Percentiles rank a stretch among this genome's conserved stretches.
Evolutionary conservation across 1,139 yeast species (phyloP).

Genomic region (Zygosaccharomyces sapae): DNA sequence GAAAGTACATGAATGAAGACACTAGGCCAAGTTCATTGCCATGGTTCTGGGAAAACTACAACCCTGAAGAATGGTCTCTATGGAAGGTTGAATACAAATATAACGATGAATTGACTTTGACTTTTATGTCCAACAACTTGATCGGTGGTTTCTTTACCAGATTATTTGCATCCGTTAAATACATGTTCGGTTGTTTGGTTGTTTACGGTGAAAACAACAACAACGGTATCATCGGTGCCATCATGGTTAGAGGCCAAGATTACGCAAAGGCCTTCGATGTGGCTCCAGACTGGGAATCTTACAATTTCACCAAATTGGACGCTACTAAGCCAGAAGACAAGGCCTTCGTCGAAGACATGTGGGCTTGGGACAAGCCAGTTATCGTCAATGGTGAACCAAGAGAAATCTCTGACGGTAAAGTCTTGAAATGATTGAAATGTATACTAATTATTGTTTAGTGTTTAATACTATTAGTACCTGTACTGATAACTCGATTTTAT

Average conservation of each 20-base stretch:
- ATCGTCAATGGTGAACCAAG: conserved; percentile 57
- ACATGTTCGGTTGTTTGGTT: conserved; percentile 87
- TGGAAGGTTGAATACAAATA: conserved; percentile 96
- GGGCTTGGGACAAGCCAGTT: conserved; percentile 85
- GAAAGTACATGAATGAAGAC: conserved; percentile 94
- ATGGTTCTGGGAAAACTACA: conserved; percentile 97
- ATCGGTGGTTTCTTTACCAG: conserved; percentile 98
- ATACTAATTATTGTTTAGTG: not conserved
- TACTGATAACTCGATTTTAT: not conserved
- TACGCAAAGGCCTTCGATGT: conserved; percentile 87
- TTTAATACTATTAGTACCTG: not conserved
- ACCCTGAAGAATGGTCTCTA: conserved; percentile 89
- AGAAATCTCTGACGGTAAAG: conserved; percentile 80
- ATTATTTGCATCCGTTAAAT: conserved; percentile 86
- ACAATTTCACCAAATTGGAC: conserved; percentile 63
- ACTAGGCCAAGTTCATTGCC: conserved; percentile 93
- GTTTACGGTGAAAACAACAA: conserved; percentile 98
- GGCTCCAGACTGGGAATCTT: conserved; percentile 99
- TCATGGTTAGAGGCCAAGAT: conserved; percentile 94
- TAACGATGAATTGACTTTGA: conserved; percentile 93
- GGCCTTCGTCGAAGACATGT: conserved; percentile 65
- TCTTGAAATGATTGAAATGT: conserved; percentile 51
- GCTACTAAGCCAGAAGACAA: conserved; percentile 62
- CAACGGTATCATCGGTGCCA: conserved; percentile 95
- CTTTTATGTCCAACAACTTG: conserved; percentile 98